Evolutionary conservation across 116 monocot genomes (phyloP).

Genomic region (Zostera marina): DNA sequence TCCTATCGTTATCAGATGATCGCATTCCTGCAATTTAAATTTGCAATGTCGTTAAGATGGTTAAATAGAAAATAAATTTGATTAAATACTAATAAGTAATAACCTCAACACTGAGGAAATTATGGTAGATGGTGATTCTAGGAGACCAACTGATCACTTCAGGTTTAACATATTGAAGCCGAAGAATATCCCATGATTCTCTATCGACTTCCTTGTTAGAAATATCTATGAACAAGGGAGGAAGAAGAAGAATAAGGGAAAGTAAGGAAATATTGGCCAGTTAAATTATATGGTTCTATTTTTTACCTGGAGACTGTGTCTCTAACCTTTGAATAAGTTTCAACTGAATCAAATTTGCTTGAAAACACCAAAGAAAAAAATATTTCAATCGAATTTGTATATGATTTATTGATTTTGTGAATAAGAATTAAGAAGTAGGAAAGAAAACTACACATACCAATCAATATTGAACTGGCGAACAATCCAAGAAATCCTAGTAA

Average conservation of each 20-base stretch:
- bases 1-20: slow-evolving; percentile 63
- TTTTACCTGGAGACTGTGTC: too few species aligned
- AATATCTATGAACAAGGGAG: neutral
- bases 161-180: slow-evolving; percentile 78
- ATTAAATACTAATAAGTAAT: neutral
- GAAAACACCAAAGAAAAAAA: too few species aligned
- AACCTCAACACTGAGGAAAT: slow-evolving; percentile 81
- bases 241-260: too few species aligned
- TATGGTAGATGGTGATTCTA: slow-evolving; percentile 58
- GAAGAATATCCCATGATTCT: slow-evolving; percentile 48
- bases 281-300: too few species aligned
- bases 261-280: too few species aligned
- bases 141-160: slow-evolving; percentile 88
- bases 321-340: too few species aligned
- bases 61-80: too few species aligned
- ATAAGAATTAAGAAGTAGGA: neutral
- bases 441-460: neutral
- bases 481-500: neutral
- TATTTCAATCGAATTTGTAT: too few species aligned
- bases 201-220: slow-evolving; percentile 34
- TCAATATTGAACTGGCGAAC: neutral
- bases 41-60: too few species aligned
- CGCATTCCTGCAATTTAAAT: slow-evolving; percentile 72
- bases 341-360: too few species aligned
- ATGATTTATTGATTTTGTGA: too few species aligned